phyloP scores from a whole-genome alignment of 306 rosid genomes.

The Luffa aegyptiaca region DNA sequence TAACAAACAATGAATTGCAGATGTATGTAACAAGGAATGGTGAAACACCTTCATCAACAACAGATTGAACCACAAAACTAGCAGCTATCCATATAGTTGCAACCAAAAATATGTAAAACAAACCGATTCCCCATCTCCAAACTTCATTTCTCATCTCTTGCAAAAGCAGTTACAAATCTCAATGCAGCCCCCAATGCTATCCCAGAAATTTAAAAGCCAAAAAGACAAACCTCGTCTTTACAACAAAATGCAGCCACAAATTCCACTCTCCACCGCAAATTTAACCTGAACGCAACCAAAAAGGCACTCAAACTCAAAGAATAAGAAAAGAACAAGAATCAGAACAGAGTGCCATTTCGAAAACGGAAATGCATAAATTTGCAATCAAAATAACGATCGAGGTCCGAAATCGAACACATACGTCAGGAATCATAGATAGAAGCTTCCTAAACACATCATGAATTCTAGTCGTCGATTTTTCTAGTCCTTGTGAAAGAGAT shows the following conservation, averaged over 20 bases:
- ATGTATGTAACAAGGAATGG: conserved; percentile 85
- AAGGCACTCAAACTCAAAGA: background rate
- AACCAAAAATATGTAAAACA: conserved; percentile 65
- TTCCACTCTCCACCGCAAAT: background rate
- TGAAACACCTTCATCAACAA: conserved; percentile 83
- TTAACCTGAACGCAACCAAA: background rate
- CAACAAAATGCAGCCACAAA: background rate
- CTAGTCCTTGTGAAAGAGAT: background rate
- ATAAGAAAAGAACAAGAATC: background rate
- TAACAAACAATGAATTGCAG: conserved; percentile 86
- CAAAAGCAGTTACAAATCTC: background rate
- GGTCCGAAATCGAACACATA: background rate
- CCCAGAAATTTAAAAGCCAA: background rate
- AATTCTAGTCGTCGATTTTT: background rate
- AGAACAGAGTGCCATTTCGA: background rate
- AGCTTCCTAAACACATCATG: background rate
- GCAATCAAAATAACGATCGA: background rate
- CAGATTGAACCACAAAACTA: conserved; percentile 93
- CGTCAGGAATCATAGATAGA: background rate
- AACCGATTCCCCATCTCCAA: conserved; percentile 78
- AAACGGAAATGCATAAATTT: background rate
- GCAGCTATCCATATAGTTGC: conserved; percentile 99
- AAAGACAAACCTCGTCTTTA: background rate
- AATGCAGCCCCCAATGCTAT: background rate
- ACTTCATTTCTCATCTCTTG: conserved; percentile 37